A percentile compares a stretch with the other conserved stretches of the same genome.
Conservation (phyloP, 2,329 filamentous ascomycete genomes). For the Penicillium sp. region DNA sequence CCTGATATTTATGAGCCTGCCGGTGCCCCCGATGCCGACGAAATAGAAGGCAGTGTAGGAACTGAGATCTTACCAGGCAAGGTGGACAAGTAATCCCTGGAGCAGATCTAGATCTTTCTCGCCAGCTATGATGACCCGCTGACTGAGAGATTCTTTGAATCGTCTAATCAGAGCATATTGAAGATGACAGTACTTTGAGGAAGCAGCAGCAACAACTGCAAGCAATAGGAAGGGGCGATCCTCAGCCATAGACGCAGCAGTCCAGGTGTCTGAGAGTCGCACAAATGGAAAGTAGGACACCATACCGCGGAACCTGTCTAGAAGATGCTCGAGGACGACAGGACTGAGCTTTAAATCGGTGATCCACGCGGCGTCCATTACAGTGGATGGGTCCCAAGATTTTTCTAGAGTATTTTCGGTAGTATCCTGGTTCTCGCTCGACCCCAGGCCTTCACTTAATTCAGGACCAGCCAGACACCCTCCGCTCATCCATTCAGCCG, state of each 20-base stretch:
- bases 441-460: background rate
- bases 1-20: constrained; percentile 9
- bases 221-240: constrained; percentile 18
- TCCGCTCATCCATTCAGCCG: background rate
- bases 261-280: constrained; percentile 8
- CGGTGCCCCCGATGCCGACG: background rate
- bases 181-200: constrained; percentile 10
- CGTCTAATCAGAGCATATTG: constrained; percentile 2
- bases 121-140: constrained; percentile 9
- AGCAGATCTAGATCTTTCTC: constrained; percentile 29
- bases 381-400: background rate
- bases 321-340: constrained; percentile 10
- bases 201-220: constrained; percentile 15
- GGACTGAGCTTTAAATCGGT: constrained; percentile 1
- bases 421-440: background rate
- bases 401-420: background rate
- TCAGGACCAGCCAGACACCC: background rate
- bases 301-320: constrained; percentile 15
- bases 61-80: constrained; percentile 22
- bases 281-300: constrained; percentile 17
- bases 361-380: constrained; percentile 4
- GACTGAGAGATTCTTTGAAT: constrained; percentile 12
- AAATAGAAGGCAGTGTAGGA: background rate
- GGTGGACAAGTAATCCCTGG: constrained; percentile 26
- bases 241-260: constrained; percentile 15